These are phyloP conservation scores for Mesotaenium endlicherianum DNA, from an alignment of 139 green algal genomes.

Conservation along the genomic window DNA sequence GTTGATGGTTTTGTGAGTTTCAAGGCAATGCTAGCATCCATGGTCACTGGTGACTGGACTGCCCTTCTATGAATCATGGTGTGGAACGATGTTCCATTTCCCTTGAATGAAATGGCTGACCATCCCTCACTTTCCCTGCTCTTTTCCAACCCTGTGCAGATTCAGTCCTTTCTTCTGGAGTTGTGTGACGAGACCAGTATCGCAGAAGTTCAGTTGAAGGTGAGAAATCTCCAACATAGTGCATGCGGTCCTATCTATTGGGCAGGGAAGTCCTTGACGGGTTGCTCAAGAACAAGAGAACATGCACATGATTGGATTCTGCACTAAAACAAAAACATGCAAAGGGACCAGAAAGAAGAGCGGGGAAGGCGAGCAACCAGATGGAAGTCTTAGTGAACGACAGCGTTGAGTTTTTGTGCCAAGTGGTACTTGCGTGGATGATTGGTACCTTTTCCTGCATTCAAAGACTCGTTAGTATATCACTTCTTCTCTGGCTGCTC, in stretches of 20 bases:
- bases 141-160: too few species aligned
- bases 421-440: too few species aligned
- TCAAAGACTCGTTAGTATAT: too few species aligned
- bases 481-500: too few species aligned
- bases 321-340: not conserved
- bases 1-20: too few species aligned
- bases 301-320: not conserved
- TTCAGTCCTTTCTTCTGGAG: constrained; percentile 47
- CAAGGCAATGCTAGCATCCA: too few species aligned
- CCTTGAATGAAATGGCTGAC: too few species aligned
- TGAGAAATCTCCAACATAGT: not conserved
- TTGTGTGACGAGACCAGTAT: constrained; percentile 46
- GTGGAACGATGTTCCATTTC: too few species aligned
- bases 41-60: too few species aligned
- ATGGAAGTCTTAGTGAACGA: not conserved
- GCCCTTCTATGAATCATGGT: too few species aligned
- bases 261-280: not conserved
- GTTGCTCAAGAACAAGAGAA: not conserved
- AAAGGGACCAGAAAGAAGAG: not conserved
- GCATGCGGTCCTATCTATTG: not conserved
- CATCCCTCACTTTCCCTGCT: too few species aligned
- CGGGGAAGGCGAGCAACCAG: not conserved
- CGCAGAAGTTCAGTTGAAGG: constrained; percentile 41
- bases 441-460: too few species aligned
- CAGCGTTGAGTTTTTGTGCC: not conserved